Evolutionary conservation across 345 rosid genomes (phyloP).

Genomic region (Angophora floribunda): DNA sequence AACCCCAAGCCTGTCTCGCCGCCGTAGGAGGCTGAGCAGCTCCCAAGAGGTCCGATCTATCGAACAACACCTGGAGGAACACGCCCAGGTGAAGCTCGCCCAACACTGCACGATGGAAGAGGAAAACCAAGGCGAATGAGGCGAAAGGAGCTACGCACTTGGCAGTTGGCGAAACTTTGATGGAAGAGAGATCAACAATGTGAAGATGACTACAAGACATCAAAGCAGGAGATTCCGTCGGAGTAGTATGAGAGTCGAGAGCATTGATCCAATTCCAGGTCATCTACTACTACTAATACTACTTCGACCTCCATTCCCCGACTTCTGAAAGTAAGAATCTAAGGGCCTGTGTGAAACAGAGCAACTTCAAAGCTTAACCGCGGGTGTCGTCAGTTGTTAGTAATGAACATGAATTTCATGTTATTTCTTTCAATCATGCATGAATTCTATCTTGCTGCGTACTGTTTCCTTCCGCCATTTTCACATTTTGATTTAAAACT

Average conservation of each 20-base stretch:
- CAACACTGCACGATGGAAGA: not conserved
- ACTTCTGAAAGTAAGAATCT: not conserved
- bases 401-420: not conserved
- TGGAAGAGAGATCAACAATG: not conserved
- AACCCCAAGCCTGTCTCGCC: accelerated
- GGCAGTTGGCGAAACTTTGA: not conserved
- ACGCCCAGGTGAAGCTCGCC: not conserved
- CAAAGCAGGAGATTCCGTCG: not conserved
- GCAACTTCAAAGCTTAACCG: not conserved
- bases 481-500: not conserved
- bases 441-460: not conserved
- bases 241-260: not conserved
- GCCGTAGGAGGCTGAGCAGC: not conserved
- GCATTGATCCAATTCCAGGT: not conserved
- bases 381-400: not conserved
- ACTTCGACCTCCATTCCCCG: not conserved
- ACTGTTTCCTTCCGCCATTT: not conserved
- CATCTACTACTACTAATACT: not conserved
- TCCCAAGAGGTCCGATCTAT: not conserved
- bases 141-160: not conserved
- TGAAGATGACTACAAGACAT: not conserved
- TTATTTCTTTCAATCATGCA: not conserved
- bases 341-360: not conserved
- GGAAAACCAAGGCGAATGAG: not conserved
- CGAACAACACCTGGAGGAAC: not conserved